Evolutionary conservation across 306 rosid species (phyloP).

Genomic region (cucumber (Cucumis sativus)): Cucumber_9930_V3 NC_026660.2:4531501-4532000

Average conservation of each 20-base stretch:
- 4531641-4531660: constrained; percentile 73
- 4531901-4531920: constrained; percentile 82
- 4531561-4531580: constrained; percentile 94
- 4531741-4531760: constrained; percentile 90
- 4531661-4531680: constrained; percentile 94
- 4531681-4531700: constrained; percentile 79
- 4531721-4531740: constrained; percentile 99
- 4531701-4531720: constrained; percentile 78
- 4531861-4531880: constrained; percentile 99
- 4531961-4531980: constrained; percentile 89
- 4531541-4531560: constrained; percentile 88
- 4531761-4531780: constrained; percentile 98
- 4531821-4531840: constrained; percentile 89
- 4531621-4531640: constrained; percentile 58
- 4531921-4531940: constrained; percentile 99
- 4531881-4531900: constrained; percentile 95
- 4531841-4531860: constrained; percentile 74
- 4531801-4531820: constrained; percentile 82
- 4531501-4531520: constrained; percentile 99
- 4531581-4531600: constrained; percentile 78
- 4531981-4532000: constrained; percentile 92
- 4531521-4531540: constrained; percentile 91
- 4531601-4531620: constrained; percentile 47
- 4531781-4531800: constrained; percentile 99
- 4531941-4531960: constrained; percentile 98